Conservation (phyloP, 2,329 filamentous ascomycete species). For the Colletotrichum orbiculare region DNA sequence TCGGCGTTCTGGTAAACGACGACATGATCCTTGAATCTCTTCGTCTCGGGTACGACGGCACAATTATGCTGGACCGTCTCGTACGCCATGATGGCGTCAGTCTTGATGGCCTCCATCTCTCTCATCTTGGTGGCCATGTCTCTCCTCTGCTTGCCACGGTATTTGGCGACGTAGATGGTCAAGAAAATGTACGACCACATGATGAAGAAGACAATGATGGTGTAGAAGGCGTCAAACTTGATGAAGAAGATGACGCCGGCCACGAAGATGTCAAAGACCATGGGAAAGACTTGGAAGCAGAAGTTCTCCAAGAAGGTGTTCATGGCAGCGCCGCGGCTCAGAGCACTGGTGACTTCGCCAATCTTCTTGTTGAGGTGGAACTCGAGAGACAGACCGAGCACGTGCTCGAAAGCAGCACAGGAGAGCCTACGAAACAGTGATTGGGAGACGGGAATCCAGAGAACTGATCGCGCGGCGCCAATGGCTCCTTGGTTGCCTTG, state of each 20-base stretch:
- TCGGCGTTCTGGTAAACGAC: constrained; percentile 67
- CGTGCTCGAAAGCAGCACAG: constrained; percentile 58
- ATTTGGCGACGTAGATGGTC: constrained; percentile 63
- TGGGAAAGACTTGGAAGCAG: constrained; percentile 61
- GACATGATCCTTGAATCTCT: constrained; percentile 66
- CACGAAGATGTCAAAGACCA: constrained; percentile 61
- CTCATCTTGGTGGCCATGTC: constrained; percentile 56
- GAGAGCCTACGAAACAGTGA: constrained; percentile 55
- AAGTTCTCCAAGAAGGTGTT: constrained; percentile 62
- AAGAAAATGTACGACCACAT: constrained; percentile 62
- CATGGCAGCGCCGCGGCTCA: constrained; percentile 58
- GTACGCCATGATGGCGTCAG: constrained; percentile 60
- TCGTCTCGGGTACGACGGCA: constrained; percentile 68
- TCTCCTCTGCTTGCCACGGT: constrained; percentile 54
- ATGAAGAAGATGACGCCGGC: constrained; percentile 59
- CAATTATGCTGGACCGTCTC: constrained; percentile 74
- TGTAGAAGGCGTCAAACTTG: constrained; percentile 59
- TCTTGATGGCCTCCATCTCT: constrained; percentile 56
- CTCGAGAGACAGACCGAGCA: constrained; percentile 58
- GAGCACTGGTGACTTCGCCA: constrained; percentile 62
- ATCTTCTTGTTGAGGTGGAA: constrained; percentile 63
- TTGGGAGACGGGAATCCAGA: constrained; percentile 62
- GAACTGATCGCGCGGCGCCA: constrained; percentile 53
- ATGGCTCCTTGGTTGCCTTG: constrained; percentile 59
- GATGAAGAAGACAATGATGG: constrained; percentile 59